Evolutionary conservation across 1,139 yeast genomes (phyloP).

Genomic region (Pneumocystis canis): DNA sequence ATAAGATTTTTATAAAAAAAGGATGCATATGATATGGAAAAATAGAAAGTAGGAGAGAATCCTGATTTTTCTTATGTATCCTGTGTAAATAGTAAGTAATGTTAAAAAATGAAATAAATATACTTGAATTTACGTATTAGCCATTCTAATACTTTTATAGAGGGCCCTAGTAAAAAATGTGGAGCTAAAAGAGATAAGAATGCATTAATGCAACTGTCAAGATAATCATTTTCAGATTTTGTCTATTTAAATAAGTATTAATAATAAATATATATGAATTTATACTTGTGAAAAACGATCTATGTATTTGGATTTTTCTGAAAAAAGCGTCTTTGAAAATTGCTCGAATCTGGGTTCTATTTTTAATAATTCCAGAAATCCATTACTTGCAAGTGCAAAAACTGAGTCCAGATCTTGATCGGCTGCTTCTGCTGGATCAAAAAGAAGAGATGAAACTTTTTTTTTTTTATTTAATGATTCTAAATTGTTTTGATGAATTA

Average conservation of each 20-base stretch:
- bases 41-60: constrained; percentile 49
- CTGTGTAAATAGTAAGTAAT: constrained; percentile 7
- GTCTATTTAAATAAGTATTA: constrained; percentile 23
- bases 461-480: neutral
- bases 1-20: constrained; percentile 58
- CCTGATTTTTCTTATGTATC: constrained; percentile 67
- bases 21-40: constrained; percentile 67
- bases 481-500: neutral
- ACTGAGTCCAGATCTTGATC: constrained; percentile 83
- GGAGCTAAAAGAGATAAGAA: constrained; percentile 67
- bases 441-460: constrained; percentile 48
- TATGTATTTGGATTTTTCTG: constrained; percentile 59
- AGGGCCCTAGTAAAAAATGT: constrained; percentile 55
- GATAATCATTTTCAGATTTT: constrained; percentile 55
- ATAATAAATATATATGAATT: neutral
- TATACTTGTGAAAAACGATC: constrained; percentile 61
- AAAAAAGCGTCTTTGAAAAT: constrained; percentile 60
- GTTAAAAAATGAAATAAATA: constrained; percentile 6
- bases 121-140: constrained; percentile 72
- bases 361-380: constrained; percentile 53
- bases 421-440: constrained; percentile 76
- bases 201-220: constrained; percentile 59
- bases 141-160: constrained; percentile 86
- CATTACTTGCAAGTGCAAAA: constrained; percentile 57
- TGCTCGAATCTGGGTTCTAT: constrained; percentile 61